These are phyloP conservation scores for Tetragonia tetragonoides DNA, from an alignment of 148 eudicot genomes.

Conservation along the genomic window DNA sequence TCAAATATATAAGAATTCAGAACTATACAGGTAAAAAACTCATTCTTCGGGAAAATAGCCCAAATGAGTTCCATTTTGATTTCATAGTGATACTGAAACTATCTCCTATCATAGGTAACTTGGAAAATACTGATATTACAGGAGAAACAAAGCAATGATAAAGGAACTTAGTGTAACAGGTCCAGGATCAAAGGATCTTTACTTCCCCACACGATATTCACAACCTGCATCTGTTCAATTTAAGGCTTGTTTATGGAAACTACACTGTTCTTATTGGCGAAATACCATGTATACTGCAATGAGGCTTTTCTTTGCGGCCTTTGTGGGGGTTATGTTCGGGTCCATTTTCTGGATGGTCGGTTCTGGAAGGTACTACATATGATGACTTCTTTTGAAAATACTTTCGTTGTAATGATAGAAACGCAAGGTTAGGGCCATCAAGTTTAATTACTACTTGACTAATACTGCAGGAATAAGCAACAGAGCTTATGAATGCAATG, in stretches of 20 bases:
- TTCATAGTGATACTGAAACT: background rate
- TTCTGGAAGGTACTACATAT: conserved; percentile 29
- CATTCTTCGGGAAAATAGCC: background rate
- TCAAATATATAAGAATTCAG: conserved; percentile 49
- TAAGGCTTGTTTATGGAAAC: conserved; percentile 61
- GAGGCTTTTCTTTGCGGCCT: conserved; percentile 49
- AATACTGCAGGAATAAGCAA: conserved; percentile 28
- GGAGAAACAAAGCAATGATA: conserved; percentile 53
- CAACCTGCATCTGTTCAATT: conserved; percentile 43
- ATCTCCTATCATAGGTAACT: background rate
- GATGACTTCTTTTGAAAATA: background rate
- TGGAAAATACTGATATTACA: conserved; percentile 19
- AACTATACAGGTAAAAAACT: conserved; percentile 38
- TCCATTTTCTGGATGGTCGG: conserved; percentile 62
- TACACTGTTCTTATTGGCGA: conserved; percentile 58
- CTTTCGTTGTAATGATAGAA: background rate
- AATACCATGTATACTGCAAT: conserved; percentile 58
- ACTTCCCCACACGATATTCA: conserved; percentile 54
- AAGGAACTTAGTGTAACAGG: conserved; percentile 44
- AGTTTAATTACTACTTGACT: background rate
- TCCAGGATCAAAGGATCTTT: conserved; percentile 48
- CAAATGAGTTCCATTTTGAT: background rate
- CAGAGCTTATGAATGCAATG: conserved; percentile 60
- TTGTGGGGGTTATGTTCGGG: conserved; percentile 54
- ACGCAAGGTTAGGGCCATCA: background rate